Evolutionary conservation across 257 asterid species (phyloP), one percentile per base, ranked within the genome.

Genomic region (Ilex asprella): DNA sequence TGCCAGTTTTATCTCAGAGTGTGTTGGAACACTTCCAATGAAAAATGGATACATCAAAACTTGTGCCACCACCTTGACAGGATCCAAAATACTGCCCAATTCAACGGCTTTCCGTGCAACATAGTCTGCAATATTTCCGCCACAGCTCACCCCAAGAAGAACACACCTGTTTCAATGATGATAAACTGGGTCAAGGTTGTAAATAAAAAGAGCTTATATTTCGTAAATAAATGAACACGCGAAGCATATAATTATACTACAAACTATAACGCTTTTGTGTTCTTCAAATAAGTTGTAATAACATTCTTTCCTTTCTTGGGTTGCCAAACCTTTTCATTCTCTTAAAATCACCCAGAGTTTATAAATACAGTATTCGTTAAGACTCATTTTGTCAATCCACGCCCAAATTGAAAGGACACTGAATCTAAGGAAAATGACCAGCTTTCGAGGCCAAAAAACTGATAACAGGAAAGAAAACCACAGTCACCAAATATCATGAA

Each of bases 61-160:
- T 74, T 86, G 98, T 56, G 97, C 99, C 27, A 92, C 97, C 43
- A 89, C 97, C 66, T 85, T 89, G 52, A 89, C 95, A 27, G 99
- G 99, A 69, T 92, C 95, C 74, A 89, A 73, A 66, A 73, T 84
- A 51, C 80, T 86, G 29, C 95, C 88, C 1, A 79, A 84, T 73
- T 89, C 99, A 7, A 92, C 86, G 1, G 99, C 87, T 83, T 83
- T 86, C 61, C 91, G 75, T 54, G 95, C 72, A 58, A 89, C 86
- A 41, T 77, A 81, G 58, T 89, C 81, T 12, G 99, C 97, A 60
- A 92, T 87, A 55, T 89, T 89, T 60, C 94, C 99, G 39, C 99
- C 99, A 56, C 95, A 92, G 64, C 99, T 89, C 65, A 83, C 99
- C 59, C 99, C 99, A 49, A 92, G 95, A 70, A 89, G 94, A 39